A percentile compares a stretch with the other conserved stretches of the same genome.
Conservation (phyloP, 176 grass and related monocot genomes). For the Ensete ventricosum region DNA sequence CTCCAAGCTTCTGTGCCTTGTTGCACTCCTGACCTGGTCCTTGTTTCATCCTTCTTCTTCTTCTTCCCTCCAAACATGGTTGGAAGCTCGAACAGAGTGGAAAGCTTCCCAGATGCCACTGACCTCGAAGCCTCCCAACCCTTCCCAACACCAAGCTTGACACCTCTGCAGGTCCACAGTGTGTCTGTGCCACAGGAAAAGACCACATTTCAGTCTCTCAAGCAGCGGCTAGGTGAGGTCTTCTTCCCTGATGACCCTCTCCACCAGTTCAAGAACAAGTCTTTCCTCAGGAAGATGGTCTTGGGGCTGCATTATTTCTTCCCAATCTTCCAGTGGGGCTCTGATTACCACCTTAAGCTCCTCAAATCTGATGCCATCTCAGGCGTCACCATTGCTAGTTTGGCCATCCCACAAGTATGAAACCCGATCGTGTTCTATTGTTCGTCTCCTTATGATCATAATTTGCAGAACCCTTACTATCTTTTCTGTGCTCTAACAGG, state of each 20-base stretch:
- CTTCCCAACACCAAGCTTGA: background rate
- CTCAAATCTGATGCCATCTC: constrained; percentile 80
- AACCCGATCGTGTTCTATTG: background rate
- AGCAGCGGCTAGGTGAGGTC: constrained; percentile 56
- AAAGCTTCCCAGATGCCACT: constrained; percentile 38
- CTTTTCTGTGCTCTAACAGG: constrained; percentile 34
- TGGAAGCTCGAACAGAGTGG: constrained; percentile 43
- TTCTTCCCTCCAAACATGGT: constrained; percentile 15
- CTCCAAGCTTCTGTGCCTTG: background rate
- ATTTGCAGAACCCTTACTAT: background rate
- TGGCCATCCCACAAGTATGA: constrained; percentile 79
- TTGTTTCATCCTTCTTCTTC: background rate
- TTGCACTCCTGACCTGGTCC: background rate
- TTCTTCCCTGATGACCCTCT: constrained; percentile 98
- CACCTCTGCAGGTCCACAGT: constrained; percentile 48
- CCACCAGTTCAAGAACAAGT: constrained; percentile 92
- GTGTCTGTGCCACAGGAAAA: constrained; percentile 56
- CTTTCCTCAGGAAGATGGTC: constrained; percentile 38
- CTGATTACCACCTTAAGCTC: constrained; percentile 58
- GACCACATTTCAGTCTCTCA: constrained; percentile 35
- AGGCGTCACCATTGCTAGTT: constrained; percentile 97
- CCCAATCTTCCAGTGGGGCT: constrained; percentile 90
- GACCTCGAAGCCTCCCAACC: constrained; percentile 23
- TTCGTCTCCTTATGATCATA: background rate
- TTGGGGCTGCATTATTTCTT: constrained; percentile 82